A percentile compares a stretch with the other conserved stretches of the same genome.
These are phyloP conservation scores for Cladosporium sp. DNA, from an alignment of 2,329 filamentous ascomycete species.

Conservation along the genomic window DNA sequence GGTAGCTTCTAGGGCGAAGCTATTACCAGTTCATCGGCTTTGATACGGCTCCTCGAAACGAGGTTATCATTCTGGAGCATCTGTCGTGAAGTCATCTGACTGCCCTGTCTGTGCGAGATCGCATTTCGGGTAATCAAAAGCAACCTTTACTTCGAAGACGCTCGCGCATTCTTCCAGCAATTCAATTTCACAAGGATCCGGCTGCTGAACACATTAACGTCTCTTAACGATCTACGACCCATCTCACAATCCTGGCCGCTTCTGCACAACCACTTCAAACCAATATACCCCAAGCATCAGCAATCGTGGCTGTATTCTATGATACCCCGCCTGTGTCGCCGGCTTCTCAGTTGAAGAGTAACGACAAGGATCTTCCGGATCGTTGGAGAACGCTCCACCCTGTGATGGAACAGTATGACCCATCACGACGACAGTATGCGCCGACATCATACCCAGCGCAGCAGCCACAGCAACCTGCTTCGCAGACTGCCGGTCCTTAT, in stretches of 20 bases:
- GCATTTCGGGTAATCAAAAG: constrained; percentile 10
- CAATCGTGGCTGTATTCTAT: constrained; percentile 14
- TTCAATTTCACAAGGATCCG: neutral
- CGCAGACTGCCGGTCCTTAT: constrained; percentile 39
- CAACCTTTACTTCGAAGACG: constrained; percentile 5
- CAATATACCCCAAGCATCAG: constrained; percentile 3
- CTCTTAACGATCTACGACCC: constrained; percentile 10
- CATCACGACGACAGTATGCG: constrained; percentile 32
- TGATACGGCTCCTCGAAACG: constrained; percentile 4
- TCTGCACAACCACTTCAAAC: neutral
- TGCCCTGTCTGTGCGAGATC: constrained; percentile 4
- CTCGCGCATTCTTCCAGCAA: constrained; percentile 3
- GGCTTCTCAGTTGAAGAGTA: constrained; percentile 12
- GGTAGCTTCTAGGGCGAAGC: constrained; percentile 15
- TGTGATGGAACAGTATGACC: constrained; percentile 35
- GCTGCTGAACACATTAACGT: neutral
- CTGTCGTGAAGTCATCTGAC: constrained; percentile 5
- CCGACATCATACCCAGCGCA: constrained; percentile 25
- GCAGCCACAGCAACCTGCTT: constrained; percentile 23
- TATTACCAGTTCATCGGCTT: constrained; percentile 5
- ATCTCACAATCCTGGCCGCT: neutral
- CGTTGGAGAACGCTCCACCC: constrained; percentile 13
- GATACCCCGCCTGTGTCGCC: constrained; percentile 14
- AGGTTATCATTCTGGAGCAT: neutral
- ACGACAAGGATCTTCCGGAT: constrained; percentile 12